Conservation (phyloP, 352 stramenopile genomes). For the Pseudoperonospora humuli region DNA sequence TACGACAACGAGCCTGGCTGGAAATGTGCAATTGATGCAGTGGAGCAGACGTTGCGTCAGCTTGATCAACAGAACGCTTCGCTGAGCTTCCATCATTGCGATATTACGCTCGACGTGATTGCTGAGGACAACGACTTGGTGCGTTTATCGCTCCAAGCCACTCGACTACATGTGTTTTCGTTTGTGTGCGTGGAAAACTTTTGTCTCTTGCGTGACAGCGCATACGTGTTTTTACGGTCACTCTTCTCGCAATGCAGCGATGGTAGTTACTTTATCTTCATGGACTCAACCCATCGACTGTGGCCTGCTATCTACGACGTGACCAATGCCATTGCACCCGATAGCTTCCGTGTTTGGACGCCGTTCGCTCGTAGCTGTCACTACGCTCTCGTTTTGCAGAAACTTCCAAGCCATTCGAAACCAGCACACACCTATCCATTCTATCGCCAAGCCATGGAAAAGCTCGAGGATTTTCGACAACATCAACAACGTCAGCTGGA, state of each 20-base stretch:
- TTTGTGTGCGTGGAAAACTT: conserved; percentile 76
- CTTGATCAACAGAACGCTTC: conserved; percentile 14
- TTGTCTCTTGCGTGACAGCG: conserved; percentile 33
- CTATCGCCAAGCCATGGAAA: conserved; percentile 31
- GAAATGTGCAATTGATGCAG: conserved; percentile 31
- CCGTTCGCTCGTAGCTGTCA: conserved; percentile 53
- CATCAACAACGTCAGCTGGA: conserved; percentile 41
- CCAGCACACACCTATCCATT: conserved; percentile 29
- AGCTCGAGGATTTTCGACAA: conserved; percentile 38
- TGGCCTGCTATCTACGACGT: conserved; percentile 54
- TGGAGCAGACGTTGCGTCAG: conserved; percentile 23
- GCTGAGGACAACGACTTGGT: conserved; percentile 33
- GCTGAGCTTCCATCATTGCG: conserved; percentile 43
- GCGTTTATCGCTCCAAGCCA: conserved; percentile 15
- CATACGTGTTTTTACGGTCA: conserved; percentile 45
- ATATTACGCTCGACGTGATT: conserved; percentile 47
- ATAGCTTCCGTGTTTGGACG: conserved; percentile 44
- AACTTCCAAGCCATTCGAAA: conserved; percentile 24
- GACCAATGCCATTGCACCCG: conserved; percentile 15
- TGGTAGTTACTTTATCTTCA: conserved; percentile 55
- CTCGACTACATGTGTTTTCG: conserved; percentile 52
- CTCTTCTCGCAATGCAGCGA: conserved; percentile 29
- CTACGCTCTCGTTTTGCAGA: conserved; percentile 57
- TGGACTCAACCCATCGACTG: conserved; percentile 61
- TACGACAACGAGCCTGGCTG: conserved; percentile 71